Conservation (phyloP, 208 protist species). For the Crithidia acanthocephali region DNA sequence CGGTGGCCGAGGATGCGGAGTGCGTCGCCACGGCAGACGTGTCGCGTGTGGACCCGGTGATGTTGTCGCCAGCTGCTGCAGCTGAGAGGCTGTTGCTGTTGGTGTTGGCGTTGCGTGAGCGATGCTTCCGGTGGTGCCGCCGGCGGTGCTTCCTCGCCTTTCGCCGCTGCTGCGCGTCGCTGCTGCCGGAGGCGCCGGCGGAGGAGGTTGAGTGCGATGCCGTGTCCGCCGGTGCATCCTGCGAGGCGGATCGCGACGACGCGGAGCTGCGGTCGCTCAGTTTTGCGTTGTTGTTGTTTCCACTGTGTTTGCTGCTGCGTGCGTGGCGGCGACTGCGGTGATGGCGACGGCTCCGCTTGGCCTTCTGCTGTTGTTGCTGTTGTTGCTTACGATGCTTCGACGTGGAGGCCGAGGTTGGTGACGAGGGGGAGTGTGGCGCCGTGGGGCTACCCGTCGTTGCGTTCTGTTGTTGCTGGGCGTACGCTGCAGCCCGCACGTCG, state of each 20-base stretch:
- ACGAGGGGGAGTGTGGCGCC: background rate
- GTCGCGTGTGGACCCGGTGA: background rate
- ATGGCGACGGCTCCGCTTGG: background rate
- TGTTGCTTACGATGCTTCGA: constrained; percentile 11
- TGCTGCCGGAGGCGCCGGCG: background rate
- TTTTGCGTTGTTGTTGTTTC: background rate
- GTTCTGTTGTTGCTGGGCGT: background rate
- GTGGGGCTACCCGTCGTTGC: background rate
- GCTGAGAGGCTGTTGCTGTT: constrained; percentile 9
- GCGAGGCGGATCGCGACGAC: background rate
- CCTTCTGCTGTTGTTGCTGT: constrained; percentile 1
- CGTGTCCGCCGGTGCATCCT: background rate
- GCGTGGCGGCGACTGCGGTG: constrained; percentile 7
- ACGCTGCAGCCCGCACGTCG: constrained; percentile 1
- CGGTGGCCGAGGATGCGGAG: constrained; percentile 7
- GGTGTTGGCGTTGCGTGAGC: background rate
- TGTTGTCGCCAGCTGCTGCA: background rate
- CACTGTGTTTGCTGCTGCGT: constrained; percentile 3
- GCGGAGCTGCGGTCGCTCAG: background rate
- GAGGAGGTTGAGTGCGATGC: background rate
- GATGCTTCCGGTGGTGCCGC: constrained; percentile 5
- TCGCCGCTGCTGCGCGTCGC: background rate
- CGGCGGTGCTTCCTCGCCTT: background rate
- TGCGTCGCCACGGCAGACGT: background rate
- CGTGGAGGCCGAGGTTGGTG: constrained; percentile 2